A percentile compares a stretch with the other conserved stretches of the same genome.
Evolutionary conservation across 805 yeast species (phyloP).

Genomic region (Saccharomyces paradoxus): DNA sequence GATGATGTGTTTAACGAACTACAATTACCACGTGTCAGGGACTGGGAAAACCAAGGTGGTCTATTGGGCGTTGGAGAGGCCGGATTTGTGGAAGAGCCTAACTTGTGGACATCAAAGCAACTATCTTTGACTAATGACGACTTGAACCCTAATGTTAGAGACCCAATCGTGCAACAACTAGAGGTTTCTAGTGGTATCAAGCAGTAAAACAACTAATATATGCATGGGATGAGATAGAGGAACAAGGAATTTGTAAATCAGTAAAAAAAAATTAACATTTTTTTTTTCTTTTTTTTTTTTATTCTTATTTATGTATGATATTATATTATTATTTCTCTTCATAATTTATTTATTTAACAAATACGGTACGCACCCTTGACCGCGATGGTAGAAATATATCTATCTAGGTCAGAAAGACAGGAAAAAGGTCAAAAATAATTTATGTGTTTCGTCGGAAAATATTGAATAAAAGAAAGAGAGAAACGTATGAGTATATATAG

Average conservation of each 20-base stretch:
- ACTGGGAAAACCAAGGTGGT: constrained; percentile 81
- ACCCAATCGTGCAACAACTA: constrained; percentile 54
- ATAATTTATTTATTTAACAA: not conserved
- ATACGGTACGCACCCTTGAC: not conserved
- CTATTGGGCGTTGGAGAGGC: constrained; percentile 78
- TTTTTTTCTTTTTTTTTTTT: not conserved
- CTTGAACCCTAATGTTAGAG: constrained; percentile 57
- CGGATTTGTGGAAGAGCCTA: constrained; percentile 40
- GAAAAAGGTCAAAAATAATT: not conserved
- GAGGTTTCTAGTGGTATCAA: constrained; percentile 63
- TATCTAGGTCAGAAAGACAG: not conserved
- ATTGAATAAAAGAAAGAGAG: not conserved
- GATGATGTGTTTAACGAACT: constrained; percentile 74
- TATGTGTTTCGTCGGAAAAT: not conserved
- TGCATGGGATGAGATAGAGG: not conserved
- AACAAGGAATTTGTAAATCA: not conserved
- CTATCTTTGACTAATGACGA: constrained; percentile 53
- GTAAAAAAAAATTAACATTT: not conserved
- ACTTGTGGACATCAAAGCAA: constrained; percentile 85
- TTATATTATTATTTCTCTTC: not conserved
- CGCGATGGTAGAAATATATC: not conserved
- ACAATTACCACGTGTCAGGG: constrained; percentile 61
- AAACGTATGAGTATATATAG: not conserved
- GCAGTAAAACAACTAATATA: constrained; percentile 2
- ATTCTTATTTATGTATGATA: not conserved